Evolutionary conservation across 1,284 basidiomycete species (phyloP), one percentile per base, ranked within the genome.

Genomic region (Cutaneotrichosporon curvatum): DNA sequence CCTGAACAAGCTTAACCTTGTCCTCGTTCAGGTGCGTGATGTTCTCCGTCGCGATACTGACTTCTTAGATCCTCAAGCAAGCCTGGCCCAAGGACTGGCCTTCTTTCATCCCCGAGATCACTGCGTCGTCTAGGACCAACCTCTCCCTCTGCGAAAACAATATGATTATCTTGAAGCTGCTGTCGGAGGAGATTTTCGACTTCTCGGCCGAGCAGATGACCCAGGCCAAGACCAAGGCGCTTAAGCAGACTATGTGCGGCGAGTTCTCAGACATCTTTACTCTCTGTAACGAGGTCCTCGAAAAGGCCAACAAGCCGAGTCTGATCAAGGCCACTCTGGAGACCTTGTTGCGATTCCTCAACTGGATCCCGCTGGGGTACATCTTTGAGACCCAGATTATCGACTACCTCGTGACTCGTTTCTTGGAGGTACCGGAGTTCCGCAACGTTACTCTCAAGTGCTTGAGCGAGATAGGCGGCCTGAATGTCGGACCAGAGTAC

Each of bases 11-110:
- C 80, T 99, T 56, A 96, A 99, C 71, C 78, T 97, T 40, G 91
- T 94, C 22, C 79, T 99, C 35, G 88, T 99, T 45, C 89, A 94
- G 76, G 89, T 87, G 53, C 50, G 79, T 73, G n/a, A 18, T 1
- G 37, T 34, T 0, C 20, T 15, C 9, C 16, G 12, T 34, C 7
- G 10, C 8, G 19, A 3, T 19, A 23, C 45, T 41, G 34, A 43
- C 37, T 15, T 5, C 66, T 12, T 28, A 97, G 88, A 96, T 99
- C 55, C 77, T 99, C 59, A 99, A 98, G 74, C 95, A 98, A 76
- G 95, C 97, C 68, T 99, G 95, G 95, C 95, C 94, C 18, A 90
- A 97, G 70, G 92, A 96, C 65, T 99, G 95, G 95, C 92, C 94
- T 21, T 86, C 81, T 12, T 98, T 98, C 76, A 97, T 98, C 65